Base-by-base conservation (phyloP, 225 moss, liverwort and hornwort genomes). In the Bryum argenteum region DNA sequence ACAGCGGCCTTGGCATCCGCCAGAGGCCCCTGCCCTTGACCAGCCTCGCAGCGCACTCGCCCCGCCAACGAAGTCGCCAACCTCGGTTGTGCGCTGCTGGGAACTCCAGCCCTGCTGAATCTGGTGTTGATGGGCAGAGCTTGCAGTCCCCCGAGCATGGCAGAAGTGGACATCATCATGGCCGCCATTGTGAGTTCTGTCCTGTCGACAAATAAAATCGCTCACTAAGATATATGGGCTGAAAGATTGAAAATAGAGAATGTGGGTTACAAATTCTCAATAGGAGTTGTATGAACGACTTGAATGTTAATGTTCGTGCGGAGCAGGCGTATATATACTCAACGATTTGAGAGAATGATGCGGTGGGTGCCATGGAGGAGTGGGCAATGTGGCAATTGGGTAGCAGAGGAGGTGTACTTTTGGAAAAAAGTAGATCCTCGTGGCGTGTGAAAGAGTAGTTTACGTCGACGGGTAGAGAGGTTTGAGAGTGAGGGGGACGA, bases 131-230 rank as follows among this genome's bases (percentile, higher is more conserved):
- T n/a, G n/a, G n/a, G n/a, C n/a, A n/a, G n/a, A n/a, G n/a, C n/a
- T n/a, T n/a, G n/a, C n/a, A n/a, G n/a, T n/a, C n/a, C n/a, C n/a
- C n/a, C n/a, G n/a, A n/a, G n/a, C n/a, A n/a, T n/a, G n/a, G n/a
- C n/a, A n/a, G n/a, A n/a, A n/a, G 56, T n/a, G 0, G 77, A 77
- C 59, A 77, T 60, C 66, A 77, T 54, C 71, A 66, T 52, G 59
- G 77, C 58, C 7, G 71, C 77, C 77, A 77, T 76, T 33, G 13
- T 0, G 2, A 68, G 11, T 0, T 40, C 5, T 6, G 16, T 5
- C 5, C 2, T 16, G 5, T 47, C 56, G 11, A 23, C 23, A 1
- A 2, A 1, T 9, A 5, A 1, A 6, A 15, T 57, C n/a, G 54
- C 28, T 14, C 16, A 58, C 15, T 28, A 8, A 69, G 26, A 1